phyloP scores from a whole-genome alignment of 176 grass and related monocot genomes.

The Rhynchospora pubera region DNA sequence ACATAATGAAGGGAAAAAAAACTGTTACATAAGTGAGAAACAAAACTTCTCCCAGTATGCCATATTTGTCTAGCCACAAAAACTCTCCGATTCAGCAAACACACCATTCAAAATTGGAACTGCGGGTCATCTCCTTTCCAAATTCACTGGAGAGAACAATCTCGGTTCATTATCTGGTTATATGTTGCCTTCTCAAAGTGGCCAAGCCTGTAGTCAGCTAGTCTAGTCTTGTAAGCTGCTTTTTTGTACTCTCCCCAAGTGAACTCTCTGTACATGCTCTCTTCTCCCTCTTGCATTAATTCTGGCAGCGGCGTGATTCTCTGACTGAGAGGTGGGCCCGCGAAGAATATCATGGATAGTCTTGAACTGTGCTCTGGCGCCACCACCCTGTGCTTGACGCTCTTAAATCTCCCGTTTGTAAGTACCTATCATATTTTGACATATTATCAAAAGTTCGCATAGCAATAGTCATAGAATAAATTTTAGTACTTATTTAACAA shows the following conservation, averaged over 20 bases:
- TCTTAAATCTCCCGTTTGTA: constrained; percentile 72
- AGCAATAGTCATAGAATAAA: too few species aligned
- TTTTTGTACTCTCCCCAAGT: constrained; percentile 90
- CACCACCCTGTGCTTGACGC: constrained; percentile 70
- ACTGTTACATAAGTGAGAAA: neutral
- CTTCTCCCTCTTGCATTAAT: constrained; percentile 50
- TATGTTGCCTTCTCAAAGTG: constrained; percentile 32
- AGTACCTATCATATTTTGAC: constrained; percentile 31
- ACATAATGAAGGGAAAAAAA: too few species aligned
- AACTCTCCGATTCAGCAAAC: neutral
- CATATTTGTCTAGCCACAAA: neutral
- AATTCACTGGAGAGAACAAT: neutral
- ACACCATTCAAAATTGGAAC: neutral
- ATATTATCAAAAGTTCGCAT: too few species aligned
- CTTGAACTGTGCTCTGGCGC: constrained; percentile 47
- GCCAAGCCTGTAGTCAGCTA: constrained; percentile 68
- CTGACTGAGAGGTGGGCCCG: constrained; percentile 49
- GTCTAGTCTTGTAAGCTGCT: constrained; percentile 64
- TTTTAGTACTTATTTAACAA: too few species aligned
- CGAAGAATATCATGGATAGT: constrained; percentile 83
- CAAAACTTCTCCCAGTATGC: neutral
- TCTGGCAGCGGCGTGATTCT: constrained; percentile 53
- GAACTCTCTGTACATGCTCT: constrained; percentile 62
- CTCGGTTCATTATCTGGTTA: neutral
- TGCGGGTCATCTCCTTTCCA: neutral